Evolutionary conservation across 257 asterid species (phyloP), one percentile per base, ranked within the genome.

Genomic region (Forsythia suspensa): DNA sequence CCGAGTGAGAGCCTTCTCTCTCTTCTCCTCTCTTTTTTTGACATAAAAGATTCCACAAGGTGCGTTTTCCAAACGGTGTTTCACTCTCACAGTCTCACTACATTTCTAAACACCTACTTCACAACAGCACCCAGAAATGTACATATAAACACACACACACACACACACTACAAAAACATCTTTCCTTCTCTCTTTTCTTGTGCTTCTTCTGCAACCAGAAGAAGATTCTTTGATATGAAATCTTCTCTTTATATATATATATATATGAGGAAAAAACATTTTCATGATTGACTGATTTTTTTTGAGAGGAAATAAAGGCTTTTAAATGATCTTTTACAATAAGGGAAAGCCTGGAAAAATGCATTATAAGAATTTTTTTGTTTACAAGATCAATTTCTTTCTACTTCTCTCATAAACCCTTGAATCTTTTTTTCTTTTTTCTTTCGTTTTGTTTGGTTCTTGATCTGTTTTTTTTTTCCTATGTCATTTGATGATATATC

Each of bases 331-430:
- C 15, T 2, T 43, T 10, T 13, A 9, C 3, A 43, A 82, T 52
- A 73, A 65, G 38, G 41, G 34, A 29, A 24, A 43, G 36, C 74
- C 38, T 72, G 51, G 21, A 4, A 75, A 34, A 13, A 61, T 63
- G 65, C 68, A 70, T 70, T 71, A 1, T 55, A 16, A 77, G 40
- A 78, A 39, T 70, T 80, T 70, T 65, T 77, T 44, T 41, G 9
- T 43, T 3, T 24, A 39, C 77, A 81, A 87, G 95, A 91, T 91
- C 95, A 43, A 11, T 87, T 71, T 85, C 68, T 75, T 44, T 79
- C 75, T 74, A 24, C 61, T 43, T 73, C 76, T 29, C 9, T 73
- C 75, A 65, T 78, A 77, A 66, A 86, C 80, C 81, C 78, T 86
- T 80, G 73, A 36, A 18, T 78, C 37, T 70, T 24, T 72, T n/a